phyloP scores from a whole-genome alignment of 2,329 filamentous ascomycete species.

The Neopestalotiopsis sp. region DNA sequence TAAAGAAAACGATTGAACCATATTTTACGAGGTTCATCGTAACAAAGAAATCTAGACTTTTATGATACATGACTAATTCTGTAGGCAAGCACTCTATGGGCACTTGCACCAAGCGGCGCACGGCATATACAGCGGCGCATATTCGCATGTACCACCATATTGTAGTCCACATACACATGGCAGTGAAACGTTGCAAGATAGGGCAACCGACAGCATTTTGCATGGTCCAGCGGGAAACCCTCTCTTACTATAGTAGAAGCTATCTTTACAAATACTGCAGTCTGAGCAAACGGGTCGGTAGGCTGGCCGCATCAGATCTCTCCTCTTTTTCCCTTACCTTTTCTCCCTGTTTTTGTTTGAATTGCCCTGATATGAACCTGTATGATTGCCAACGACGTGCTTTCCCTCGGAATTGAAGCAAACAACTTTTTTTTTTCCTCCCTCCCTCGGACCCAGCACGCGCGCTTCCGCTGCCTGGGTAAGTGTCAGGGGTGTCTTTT shows the following conservation, averaged over 20 bases:
- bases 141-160: neutral
- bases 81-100: neutral
- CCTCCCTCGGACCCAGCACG: neutral
- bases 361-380: neutral
- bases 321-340: neutral
- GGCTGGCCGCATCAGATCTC: neutral
- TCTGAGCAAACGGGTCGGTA: neutral
- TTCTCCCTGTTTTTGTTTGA: too few relatives aligned
- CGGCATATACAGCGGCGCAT: neutral
- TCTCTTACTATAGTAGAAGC: too few relatives aligned
- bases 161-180: neutral
- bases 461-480: neutral
- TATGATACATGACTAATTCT: neutral
- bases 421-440: too few relatives aligned
- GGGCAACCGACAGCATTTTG: too few relatives aligned
- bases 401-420: neutral
- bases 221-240: neutral
- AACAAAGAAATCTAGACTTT: neutral
- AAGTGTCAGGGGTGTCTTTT: neutral
- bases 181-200: conserved; percentile 11
- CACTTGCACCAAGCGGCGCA: neutral
- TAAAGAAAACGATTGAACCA: too few relatives aligned
- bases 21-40: too few relatives aligned
- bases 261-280: too few relatives aligned
- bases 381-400: neutral